Percentiles rank a stretch among this genome's conserved stretches.
Conservation (phyloP, 2,329 filamentous ascomycete species). For the Claviceps purpurea region DNA sequence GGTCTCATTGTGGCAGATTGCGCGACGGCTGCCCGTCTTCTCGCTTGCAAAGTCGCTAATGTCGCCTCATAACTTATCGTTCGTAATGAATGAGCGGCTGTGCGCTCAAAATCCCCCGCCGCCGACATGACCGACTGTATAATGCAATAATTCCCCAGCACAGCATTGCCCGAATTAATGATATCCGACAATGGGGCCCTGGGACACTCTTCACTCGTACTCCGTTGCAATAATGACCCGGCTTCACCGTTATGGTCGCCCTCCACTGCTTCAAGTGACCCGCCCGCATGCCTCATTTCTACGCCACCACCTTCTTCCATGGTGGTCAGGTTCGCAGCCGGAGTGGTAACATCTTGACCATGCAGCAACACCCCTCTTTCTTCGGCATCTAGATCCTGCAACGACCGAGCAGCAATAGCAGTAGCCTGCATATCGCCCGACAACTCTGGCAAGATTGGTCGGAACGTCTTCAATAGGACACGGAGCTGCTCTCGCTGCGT, state of each 20-base stretch:
- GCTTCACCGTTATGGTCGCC: slow-evolving; percentile 15
- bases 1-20: slow-evolving; percentile 7
- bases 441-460: slow-evolving; percentile 18
- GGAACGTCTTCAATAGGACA: slow-evolving; percentile 29
- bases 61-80: slow-evolving; percentile 42
- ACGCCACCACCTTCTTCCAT: slow-evolving; percentile 28
- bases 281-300: slow-evolving; percentile 27
- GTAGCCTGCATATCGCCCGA: slow-evolving; percentile 12
- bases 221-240: slow-evolving; percentile 15
- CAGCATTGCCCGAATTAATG: slow-evolving; percentile 40
- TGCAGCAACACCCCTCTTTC: slow-evolving; percentile 34
- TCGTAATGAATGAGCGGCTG: slow-evolving; percentile 37
- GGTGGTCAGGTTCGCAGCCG: slow-evolving; percentile 16
- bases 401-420: slow-evolving; percentile 12
- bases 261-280: slow-evolving; percentile 11
- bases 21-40: slow-evolving; percentile 23
- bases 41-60: slow-evolving; percentile 36
- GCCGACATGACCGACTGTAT: slow-evolving; percentile 34
- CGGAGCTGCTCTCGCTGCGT: slow-evolving; percentile 45
- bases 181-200: slow-evolving; percentile 31
- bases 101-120: slow-evolving; percentile 30
- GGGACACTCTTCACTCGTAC: slow-evolving; percentile 15
- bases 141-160: slow-evolving; percentile 41
- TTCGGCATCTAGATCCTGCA: slow-evolving; percentile 42
- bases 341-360: slow-evolving; percentile 7